phyloP scores from a whole-genome alignment of 768 basidiomycete species.

The Solioccasus polychromus region DNA sequence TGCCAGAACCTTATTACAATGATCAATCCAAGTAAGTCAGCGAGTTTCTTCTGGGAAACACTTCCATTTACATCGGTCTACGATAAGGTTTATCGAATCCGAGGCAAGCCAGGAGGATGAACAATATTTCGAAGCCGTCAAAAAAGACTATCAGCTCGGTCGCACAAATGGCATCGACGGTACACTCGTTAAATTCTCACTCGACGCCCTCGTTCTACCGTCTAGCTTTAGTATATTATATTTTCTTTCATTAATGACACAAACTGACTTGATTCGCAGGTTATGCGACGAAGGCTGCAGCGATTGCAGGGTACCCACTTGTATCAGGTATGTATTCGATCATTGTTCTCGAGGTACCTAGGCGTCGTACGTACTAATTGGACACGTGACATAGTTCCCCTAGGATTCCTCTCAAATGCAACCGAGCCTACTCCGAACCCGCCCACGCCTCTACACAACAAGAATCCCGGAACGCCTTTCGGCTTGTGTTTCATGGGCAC shows the following conservation, averaged over 20 bases:
- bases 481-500: slow-evolving; percentile 45
- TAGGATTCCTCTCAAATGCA: slow-evolving; percentile 37
- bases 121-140: slow-evolving; percentile 43
- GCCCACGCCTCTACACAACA: slow-evolving; percentile 35
- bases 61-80: not conserved
- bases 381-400: slow-evolving; percentile 36
- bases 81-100: slow-evolving; percentile 20
- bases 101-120: slow-evolving; percentile 26
- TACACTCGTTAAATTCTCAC: slow-evolving; percentile 40
- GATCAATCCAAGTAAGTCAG: slow-evolving; percentile 34
- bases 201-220: slow-evolving; percentile 54
- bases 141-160: slow-evolving; percentile 45
- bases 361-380: slow-evolving; percentile 29
- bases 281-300: slow-evolving; percentile 27
- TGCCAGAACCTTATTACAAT: slow-evolving; percentile 32
- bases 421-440: slow-evolving; percentile 26
- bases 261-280: slow-evolving; percentile 7
- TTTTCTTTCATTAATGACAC: not conserved
- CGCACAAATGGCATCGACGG: slow-evolving; percentile 54
- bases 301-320: slow-evolving; percentile 38
- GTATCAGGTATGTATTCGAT: slow-evolving; percentile 25
- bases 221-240: slow-evolving; percentile 14
- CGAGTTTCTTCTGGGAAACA: not conserved
- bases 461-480: slow-evolving; percentile 39
- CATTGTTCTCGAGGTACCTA: not conserved